Base-by-base conservation (phyloP, 2,329 filamentous ascomycete genomes). In the Thelonectria olida region DNA sequence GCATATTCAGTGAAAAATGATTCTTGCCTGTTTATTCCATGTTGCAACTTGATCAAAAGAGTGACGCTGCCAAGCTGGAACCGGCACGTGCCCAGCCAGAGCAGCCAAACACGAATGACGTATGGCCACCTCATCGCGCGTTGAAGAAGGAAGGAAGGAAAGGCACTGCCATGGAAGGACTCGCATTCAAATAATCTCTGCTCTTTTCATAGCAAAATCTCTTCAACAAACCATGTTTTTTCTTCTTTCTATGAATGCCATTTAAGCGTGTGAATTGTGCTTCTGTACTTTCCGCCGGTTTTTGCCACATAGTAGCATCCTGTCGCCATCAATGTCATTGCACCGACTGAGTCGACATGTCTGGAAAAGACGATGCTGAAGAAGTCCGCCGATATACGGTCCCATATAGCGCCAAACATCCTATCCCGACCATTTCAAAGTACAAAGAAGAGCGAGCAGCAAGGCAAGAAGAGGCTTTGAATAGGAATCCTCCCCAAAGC, bases 361-460 rank as follows among this genome's bases (percentile, higher is more conserved):
- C 76, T 39, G 73, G 72, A 63, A 70, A 68, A 57, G 75, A 78
- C 47, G 77, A 80, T 58, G 68, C 74, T 20, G 76, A 81, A 19
- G 76, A 80, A 20, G 69, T 68, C 22, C 73, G 74, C 44, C 75
- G 78, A 56, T 78, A 79, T 56, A 72, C 75, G 28, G 72, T 74
- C 42, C 80, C 80, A 2, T 82, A 82, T 65, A 80, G 75, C 51
- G 77, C 76, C 34, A 74, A 72, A 10, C 75, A 80, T 62, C 81
- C 80, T 4, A 78, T 83, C 27, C 83, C 83, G 7, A 85, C 82
- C 25, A 75, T 85, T 44, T 79, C 81, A 41, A 79, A 76, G 47
- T 85, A 84, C 59, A 74, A 78, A 22, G 78, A 84, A 60, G 81
- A 83, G 50, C 77, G 77, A 42, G 79, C 73, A 28, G 79, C 81